A percentile compares a stretch with the other conserved stretches of the same genome.
Conservation (phyloP, 345 rosid species). For the Sonneratia alba region DNA sequence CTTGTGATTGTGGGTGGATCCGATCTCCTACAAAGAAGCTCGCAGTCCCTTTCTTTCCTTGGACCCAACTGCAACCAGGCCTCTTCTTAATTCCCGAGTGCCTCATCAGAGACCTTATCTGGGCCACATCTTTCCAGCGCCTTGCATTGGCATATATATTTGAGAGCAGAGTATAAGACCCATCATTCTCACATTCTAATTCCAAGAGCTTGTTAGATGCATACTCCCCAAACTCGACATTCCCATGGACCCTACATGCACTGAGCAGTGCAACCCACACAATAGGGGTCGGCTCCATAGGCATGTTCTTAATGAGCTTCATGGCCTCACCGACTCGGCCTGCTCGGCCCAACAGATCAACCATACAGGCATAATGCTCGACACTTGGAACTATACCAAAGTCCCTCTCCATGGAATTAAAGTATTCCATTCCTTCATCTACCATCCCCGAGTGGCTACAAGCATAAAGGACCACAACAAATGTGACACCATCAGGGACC, state of each 20-base stretch:
- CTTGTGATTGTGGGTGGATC: constrained; percentile 41
- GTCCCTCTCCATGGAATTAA: constrained; percentile 41
- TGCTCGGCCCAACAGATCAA: constrained; percentile 79
- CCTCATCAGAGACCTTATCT: constrained; percentile 62
- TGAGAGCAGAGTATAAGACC: constrained; percentile 68
- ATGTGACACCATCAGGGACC: constrained; percentile 53
- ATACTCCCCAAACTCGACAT: constrained; percentile 74
- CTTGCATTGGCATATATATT: constrained; percentile 73
- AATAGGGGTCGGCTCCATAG: constrained; percentile 54
- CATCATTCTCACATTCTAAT: constrained; percentile 50
- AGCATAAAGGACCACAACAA: constrained; percentile 69
- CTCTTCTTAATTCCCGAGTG: constrained; percentile 54
- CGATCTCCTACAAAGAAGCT: constrained; percentile 72
- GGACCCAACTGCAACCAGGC: constrained; percentile 91
- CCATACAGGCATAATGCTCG: constrained; percentile 78
- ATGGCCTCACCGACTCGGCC: constrained; percentile 53
- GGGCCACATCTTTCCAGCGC: constrained; percentile 80
- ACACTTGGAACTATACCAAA: constrained; percentile 44
- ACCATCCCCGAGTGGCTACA: constrained; percentile 89
- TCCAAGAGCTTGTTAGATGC: constrained; percentile 42
- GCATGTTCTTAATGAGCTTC: constrained; percentile 56
- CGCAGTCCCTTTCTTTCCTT: constrained; percentile 63
- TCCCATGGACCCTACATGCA: constrained; percentile 61
- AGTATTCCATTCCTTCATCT: constrained; percentile 58
- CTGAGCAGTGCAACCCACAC: constrained; percentile 74